Conservation (phyloP, 1,139 yeast species). For the Blastobotrys niveus region DNA sequence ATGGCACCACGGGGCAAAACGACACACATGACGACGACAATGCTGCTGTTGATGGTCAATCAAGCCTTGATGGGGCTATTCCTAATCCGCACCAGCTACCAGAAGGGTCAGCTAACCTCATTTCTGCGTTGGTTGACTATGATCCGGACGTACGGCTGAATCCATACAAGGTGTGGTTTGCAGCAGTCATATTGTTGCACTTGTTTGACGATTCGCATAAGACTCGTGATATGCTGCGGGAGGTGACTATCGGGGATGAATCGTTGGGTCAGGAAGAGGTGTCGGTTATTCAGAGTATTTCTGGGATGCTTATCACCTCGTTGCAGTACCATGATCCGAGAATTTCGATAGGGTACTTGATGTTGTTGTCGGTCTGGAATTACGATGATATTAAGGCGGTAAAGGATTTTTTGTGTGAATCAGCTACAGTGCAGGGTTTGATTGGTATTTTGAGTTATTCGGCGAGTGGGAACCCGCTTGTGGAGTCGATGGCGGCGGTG, state of each 20-base stretch:
- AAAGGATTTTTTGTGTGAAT: conserved; percentile 66
- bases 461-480: conserved; percentile 51
- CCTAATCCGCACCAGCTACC: too few species aligned
- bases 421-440: conserved; percentile 59
- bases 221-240: conserved; percentile 47
- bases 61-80: too few species aligned
- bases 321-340: conserved; percentile 65
- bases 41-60: too few species aligned
- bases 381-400: conserved; percentile 75
- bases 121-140: conserved; percentile 67
- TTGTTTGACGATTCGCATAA: conserved; percentile 52
- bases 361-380: conserved; percentile 70
- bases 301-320: conserved; percentile 67
- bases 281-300: conserved; percentile 69
- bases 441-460: conserved; percentile 62
- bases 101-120: conserved; percentile 44
- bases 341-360: conserved; percentile 70
- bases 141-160: conserved; percentile 71
- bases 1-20: conserved; percentile 4
- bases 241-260: conserved; percentile 58
- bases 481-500: conserved; percentile 71
- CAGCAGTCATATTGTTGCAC: conserved; percentile 59
- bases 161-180: conserved; percentile 86
- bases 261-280: conserved; percentile 67
- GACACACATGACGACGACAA: background rate